Evolutionary conservation across 75 land plant species (phyloP).

Genomic region (Isoetes taiwanensis): DNA sequence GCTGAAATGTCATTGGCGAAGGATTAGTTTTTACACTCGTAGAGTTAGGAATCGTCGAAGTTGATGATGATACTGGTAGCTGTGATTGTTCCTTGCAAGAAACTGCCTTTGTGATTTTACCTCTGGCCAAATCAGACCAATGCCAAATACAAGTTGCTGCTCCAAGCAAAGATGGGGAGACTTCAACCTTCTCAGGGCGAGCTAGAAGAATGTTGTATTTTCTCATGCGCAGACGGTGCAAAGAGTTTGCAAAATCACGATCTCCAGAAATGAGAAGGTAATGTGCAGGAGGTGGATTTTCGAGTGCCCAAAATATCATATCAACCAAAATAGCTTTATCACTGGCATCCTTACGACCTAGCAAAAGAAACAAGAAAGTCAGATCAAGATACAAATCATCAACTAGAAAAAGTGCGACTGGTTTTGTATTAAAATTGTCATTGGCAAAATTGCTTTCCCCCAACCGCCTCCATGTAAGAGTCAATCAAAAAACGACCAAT

Average conservation of each 20-base stretch:
- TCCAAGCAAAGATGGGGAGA: conserved; percentile 50
- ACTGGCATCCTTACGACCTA: conserved; percentile 69
- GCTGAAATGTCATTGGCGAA: background rate
- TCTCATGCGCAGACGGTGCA: conserved; percentile 57
- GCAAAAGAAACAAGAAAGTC: too few relatives aligned
- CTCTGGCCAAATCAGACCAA: conserved; percentile 48
- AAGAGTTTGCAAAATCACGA: conserved; percentile 65
- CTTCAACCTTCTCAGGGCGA: conserved; percentile 33
- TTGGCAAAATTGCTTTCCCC: too few relatives aligned
- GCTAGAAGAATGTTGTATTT: conserved; percentile 67
- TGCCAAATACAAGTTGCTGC: conserved; percentile 66
- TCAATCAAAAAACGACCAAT: too few relatives aligned
- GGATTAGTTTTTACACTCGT: too few relatives aligned
- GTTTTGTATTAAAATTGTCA: too few relatives aligned
- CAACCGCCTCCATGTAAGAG: too few relatives aligned
- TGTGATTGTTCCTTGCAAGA: too few relatives aligned
- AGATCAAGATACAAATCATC: too few relatives aligned
- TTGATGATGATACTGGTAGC: too few relatives aligned
- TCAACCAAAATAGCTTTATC: conserved; percentile 64
- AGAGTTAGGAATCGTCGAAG: background rate
- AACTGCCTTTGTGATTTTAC: background rate
- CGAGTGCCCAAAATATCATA: conserved; percentile 79
- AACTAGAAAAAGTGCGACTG: too few relatives aligned
- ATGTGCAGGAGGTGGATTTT: conserved; percentile 71
- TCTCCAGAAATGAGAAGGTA: conserved; percentile 80